Base-by-base conservation (phyloP, 2,329 filamentous ascomycete species). In the Dactylellina sp. region DNA sequence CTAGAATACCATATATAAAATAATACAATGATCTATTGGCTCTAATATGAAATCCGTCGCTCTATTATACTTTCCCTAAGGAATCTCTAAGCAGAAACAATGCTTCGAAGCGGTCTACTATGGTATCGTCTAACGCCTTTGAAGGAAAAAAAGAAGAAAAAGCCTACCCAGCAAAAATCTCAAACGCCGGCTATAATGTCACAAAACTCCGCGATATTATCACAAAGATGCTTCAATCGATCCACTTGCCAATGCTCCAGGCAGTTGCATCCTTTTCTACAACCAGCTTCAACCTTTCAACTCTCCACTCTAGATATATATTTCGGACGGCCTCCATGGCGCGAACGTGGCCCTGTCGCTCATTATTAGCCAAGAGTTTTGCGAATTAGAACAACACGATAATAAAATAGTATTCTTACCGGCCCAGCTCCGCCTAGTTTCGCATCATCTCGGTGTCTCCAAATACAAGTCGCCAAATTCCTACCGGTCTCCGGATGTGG, bases 381-480 rank as follows among this genome's bases (percentile, higher is more conserved):
- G 14, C 20, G 55, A 24, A 18, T 16, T 39, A 16, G 11, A 35
- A 53, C 18, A 40, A 55, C 35, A 25, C 37, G 32, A 39, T 14
- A 74, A 22, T 40, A 9, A n/a, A n/a, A 24, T 7, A 42, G 2
- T 82, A 84, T 79, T 89, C 84, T 79, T 79, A 88, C 89, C 52
- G 85, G 84, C 11, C 88, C 87, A 60, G 84, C 81, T 28, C 87
- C 87, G 70, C 87, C 88, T 75, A 84, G 83, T 77, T 82, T 84
- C 39, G 88, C 88, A 79, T 89, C 87, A 42, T 86, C 83, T 46
- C 84, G 83, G 32, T 85, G 85, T 76, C 87, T 83, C 88, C 88
- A 90, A 72, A 90, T 80, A 80, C 88, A 93, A 53, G 93, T 97
- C 46, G 93, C 93, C 78, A 97, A 81, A 82, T 97, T 97, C 79